Base-by-base conservation (phyloP, 805 yeast species). In the Dipodascopsis tothii region DNA sequence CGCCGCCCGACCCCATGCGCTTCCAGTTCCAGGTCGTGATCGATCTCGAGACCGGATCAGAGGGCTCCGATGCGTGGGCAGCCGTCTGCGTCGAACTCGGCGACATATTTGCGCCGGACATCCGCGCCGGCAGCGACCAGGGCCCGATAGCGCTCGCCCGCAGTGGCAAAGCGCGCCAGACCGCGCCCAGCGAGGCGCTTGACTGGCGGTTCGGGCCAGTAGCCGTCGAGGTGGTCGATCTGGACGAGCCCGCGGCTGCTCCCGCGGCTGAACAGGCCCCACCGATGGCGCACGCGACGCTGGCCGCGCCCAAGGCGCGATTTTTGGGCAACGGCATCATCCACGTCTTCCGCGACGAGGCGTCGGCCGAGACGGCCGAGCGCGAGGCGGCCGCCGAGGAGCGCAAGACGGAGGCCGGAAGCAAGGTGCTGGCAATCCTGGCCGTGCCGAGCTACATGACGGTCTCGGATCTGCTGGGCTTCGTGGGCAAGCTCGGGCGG, bases 361-460 rank as follows among this genome's bases (percentile, higher is more conserved):
- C 67, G 22, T 60, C 59, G 6, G 62, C 59, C 3, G 37, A 41
- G 14, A 21, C 28, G 11, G 33, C 18, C 16, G 36, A 44, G 3
- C 32, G 34, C 4, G 41, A 45, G 4, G 59, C 46, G 16, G 7
- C 14, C 28, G 44, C 5, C 51, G 45, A 3, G 43, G 35, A 6
- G 44, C 40, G 18, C 35, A 38, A 3, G 55, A 59, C 56, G 5
- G 54, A 55, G 25, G 46, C 57, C 5, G 58, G 52, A 5, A 33
- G 41, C 17, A 44, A 86, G 1, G 81, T 82, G 65, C 75, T 84
- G 3, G 78, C 90, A 1, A 82, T 86, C 17, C 62, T 86, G n/a
- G 87, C 94, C 0, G 80, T 87, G 0, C 96, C 96, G 0, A 78
- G 83, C 7, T 88, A 87, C 60, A 81, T 87, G 61, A 80, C 94